Evolutionary conservation across 1,284 basidiomycete genomes (phyloP).

Genomic region (Coniophora puteana): DNA sequence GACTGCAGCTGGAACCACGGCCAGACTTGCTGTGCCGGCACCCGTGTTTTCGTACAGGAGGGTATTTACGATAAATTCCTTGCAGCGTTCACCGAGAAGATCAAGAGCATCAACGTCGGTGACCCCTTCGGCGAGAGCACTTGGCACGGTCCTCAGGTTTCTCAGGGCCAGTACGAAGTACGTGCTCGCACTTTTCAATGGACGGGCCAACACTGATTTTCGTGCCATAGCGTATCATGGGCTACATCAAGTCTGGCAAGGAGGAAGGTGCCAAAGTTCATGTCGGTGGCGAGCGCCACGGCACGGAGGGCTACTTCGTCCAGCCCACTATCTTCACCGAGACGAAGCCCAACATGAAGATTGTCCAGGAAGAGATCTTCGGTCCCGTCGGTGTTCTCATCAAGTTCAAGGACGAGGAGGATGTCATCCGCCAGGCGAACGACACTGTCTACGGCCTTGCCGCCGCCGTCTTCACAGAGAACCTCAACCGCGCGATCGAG

Average conservation of each 20-base stretch:
- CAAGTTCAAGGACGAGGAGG: slow-evolving; percentile 68
- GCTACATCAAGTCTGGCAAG: slow-evolving; percentile 85
- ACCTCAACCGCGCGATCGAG: slow-evolving; percentile 73
- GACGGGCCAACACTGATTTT: slow-evolving; percentile 34
- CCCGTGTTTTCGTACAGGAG: slow-evolving; percentile 83
- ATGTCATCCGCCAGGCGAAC: slow-evolving; percentile 80
- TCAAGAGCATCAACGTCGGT: slow-evolving; percentile 61
- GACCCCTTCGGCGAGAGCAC: slow-evolving; percentile 75
- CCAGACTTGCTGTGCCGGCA: slow-evolving; percentile 83
- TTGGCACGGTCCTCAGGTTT: slow-evolving; percentile 90
- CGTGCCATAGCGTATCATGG: slow-evolving; percentile 68
- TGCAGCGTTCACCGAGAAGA: slow-evolving; percentile 54
- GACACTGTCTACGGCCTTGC: slow-evolving; percentile 86
- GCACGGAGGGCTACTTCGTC: slow-evolving; percentile 74
- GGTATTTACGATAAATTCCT: slow-evolving; percentile 81
- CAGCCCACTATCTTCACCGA: slow-evolving; percentile 87
- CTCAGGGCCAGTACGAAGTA: slow-evolving; percentile 64
- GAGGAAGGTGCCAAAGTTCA: slow-evolving; percentile 80
- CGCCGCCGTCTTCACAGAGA: slow-evolving; percentile 79
- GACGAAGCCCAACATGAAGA: slow-evolving; percentile 76
- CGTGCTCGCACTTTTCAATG: slow-evolving; percentile 33
- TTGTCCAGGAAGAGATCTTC: slow-evolving; percentile 90
- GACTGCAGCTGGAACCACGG: slow-evolving; percentile 71
- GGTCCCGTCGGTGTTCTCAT: slow-evolving; percentile 79
- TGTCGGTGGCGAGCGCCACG: slow-evolving; percentile 73